Base-by-base conservation (phyloP, 1,139 yeast species). In the Suhomyces wounanorum region DNA sequence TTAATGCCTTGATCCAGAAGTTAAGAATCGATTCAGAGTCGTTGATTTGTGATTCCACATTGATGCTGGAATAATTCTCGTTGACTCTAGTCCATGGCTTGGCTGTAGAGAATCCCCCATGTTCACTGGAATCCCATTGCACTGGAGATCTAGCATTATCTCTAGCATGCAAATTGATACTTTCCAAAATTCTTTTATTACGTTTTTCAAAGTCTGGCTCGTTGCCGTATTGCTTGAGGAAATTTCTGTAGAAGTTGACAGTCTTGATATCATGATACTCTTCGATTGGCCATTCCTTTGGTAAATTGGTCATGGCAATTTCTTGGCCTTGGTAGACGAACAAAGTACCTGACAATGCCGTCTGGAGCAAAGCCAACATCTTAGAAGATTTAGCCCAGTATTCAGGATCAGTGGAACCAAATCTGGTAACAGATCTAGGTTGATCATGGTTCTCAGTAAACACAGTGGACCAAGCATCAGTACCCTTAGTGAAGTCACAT, bases 261-360 rank as follows among this genome's bases (percentile, higher is more conserved):
- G 81, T 69, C 55, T 77, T 75, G 53, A 82, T 72, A 60, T 82
- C 86, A 58, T 69, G 67, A 62, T 81, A 82, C 55, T 81, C 83
- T 21, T 66, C 70, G 47, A 81, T 67, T 18, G 73, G 68, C 84
- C 84, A 79, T 33, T 65, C 61, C 48, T 64, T 57, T 40, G 78
- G 75, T 38, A 79, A 64, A 57, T 82, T 82, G 45, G 75, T 73
- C 81, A 78, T 79, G 44, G 82, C 86, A 52, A 82, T 70, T 61
- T 82, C 87, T 61, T 82, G 86, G 48, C 86, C 86, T 63, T 82
- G 85, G 63, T 82, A 82, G 40, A 82, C 65, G 64, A 72, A 82
- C 52, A 81, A 67, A 8, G 87, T 82, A 47, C 87, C 87, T 26
- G 83, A 77, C 57, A 80, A 71, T 6, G 82, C 58, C 10, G 75